Conservation (phyloP, 1,284 basidiomycete genomes). For the Puccinia triticina region DNA sequence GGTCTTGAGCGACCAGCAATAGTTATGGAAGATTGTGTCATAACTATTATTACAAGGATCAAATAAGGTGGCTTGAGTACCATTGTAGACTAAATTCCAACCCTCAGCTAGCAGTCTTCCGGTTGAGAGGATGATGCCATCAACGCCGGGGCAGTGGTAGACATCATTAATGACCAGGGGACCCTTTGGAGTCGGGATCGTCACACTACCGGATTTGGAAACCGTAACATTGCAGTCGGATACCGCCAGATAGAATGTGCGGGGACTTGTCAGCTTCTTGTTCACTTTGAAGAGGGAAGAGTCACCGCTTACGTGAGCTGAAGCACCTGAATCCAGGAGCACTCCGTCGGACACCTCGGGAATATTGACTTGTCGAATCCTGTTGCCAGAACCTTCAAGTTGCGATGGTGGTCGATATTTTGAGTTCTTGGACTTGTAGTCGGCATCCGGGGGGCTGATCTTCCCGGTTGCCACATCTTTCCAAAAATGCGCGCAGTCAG, state of each 20-base stretch:
- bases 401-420: neutral
- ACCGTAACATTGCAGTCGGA: neutral
- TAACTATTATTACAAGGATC: neutral
- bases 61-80: neutral
- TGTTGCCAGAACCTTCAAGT: neutral
- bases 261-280: neutral
- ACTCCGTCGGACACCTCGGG: neutral
- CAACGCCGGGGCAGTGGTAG: neutral
- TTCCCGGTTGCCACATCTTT: neutral
- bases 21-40: neutral
- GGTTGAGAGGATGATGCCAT: neutral
- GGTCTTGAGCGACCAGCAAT: neutral
- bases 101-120: neutral
- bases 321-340: neutral
- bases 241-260: neutral
- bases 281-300: too few species aligned
- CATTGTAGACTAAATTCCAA: neutral
- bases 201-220: neutral
- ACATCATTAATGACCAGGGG: neutral
- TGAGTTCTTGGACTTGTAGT: neutral
- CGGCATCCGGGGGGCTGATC: too few species aligned
- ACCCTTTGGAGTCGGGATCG: neutral
- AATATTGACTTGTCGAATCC: neutral
- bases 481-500: neutral
- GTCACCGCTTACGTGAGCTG: too few species aligned